A percentile compares a stretch with the other conserved stretches of the same genome.
phyloP scores from a whole-genome alignment of 352 stramenopile species.

The Globisporangium acanthophoron region DNA sequence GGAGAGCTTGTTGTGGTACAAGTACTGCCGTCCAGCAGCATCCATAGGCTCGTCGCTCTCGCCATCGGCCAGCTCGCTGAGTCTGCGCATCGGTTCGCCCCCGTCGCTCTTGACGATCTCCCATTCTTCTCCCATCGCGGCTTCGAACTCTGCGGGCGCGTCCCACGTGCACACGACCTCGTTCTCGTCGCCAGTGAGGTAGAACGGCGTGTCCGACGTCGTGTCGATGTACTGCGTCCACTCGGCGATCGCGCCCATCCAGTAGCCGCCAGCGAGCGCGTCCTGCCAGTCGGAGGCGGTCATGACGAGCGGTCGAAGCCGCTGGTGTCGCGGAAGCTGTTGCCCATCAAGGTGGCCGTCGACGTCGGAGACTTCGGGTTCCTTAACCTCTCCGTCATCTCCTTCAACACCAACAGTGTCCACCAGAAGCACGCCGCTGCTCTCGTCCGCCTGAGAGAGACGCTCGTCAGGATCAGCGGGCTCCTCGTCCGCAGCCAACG shows the following conservation, averaged over 20 bases:
- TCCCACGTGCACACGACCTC: slow-evolving; percentile 41
- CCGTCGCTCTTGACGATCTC: slow-evolving; percentile 26
- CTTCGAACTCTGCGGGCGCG: slow-evolving; percentile 62
- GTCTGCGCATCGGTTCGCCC: slow-evolving; percentile 2
- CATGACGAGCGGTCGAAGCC: slow-evolving; percentile 2
- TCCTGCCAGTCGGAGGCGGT: slow-evolving; percentile 41
- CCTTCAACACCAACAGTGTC: background rate
- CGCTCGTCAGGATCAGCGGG: background rate
- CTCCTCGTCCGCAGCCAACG: background rate
- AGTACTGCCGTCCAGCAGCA: slow-evolving; percentile 21
- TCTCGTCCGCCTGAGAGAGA: background rate
- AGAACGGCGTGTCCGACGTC: slow-evolving; percentile 45
- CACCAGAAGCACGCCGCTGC: no score
- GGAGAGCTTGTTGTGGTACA: slow-evolving; percentile 62
- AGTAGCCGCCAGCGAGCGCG: slow-evolving; percentile 29
- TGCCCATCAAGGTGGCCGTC: background rate
- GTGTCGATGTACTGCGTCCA: slow-evolving; percentile 77
- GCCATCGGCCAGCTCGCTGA: background rate
- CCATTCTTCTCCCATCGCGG: slow-evolving; percentile 53
- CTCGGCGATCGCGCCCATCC: slow-evolving; percentile 55
- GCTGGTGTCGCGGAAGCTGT: slow-evolving; percentile 2
- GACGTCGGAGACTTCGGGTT: background rate
- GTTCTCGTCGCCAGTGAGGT: slow-evolving; percentile 4
- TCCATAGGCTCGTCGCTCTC: background rate
- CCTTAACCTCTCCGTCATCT: background rate